phyloP scores from a whole-genome alignment of 2,329 filamentous ascomycete species.

The Xylaria multiplex region DNA sequence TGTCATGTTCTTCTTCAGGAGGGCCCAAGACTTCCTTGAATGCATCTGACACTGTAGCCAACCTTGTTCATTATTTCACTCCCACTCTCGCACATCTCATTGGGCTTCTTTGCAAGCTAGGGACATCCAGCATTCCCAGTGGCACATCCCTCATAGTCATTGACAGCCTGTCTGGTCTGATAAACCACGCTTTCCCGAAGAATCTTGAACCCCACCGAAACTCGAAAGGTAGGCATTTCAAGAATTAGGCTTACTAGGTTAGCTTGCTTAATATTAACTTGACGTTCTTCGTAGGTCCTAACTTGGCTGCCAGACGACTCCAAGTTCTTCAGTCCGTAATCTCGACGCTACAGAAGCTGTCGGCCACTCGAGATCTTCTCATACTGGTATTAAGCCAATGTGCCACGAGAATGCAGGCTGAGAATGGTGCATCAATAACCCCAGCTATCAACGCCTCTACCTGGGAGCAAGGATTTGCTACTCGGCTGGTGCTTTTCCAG shows the following conservation, averaged over 20 bases:
- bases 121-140: constrained; percentile 68
- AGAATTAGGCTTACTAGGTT: constrained; percentile 5
- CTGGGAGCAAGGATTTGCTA: constrained; percentile 83
- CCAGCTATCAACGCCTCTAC: constrained; percentile 78
- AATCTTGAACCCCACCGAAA: constrained; percentile 54
- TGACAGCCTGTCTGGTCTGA: constrained; percentile 79
- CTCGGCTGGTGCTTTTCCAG: constrained; percentile 79
- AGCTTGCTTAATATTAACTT: constrained; percentile 23
- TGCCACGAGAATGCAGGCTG: constrained; percentile 79
- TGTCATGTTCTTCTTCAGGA: constrained; percentile 25
- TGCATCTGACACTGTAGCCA: constrained; percentile 37
- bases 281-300: constrained; percentile 33
- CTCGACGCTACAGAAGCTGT: constrained; percentile 77
- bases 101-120: constrained; percentile 76
- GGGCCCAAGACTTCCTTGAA: constrained; percentile 21
- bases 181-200: constrained; percentile 81
- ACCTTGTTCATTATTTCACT: constrained; percentile 62
- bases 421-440: constrained; percentile 73
- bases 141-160: constrained; percentile 77
- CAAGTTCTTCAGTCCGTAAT: constrained; percentile 71
- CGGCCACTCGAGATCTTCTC: constrained; percentile 76
- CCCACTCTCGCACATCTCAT: constrained; percentile 76
- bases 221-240: constrained; percentile 51
- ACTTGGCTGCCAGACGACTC: constrained; percentile 55
- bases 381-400: constrained; percentile 82